Percentiles rank a stretch among this genome's conserved stretches.
phyloP scores from a whole-genome alignment of 148 eudicot genomes.

The Tetragonia tetragonoides region DNA sequence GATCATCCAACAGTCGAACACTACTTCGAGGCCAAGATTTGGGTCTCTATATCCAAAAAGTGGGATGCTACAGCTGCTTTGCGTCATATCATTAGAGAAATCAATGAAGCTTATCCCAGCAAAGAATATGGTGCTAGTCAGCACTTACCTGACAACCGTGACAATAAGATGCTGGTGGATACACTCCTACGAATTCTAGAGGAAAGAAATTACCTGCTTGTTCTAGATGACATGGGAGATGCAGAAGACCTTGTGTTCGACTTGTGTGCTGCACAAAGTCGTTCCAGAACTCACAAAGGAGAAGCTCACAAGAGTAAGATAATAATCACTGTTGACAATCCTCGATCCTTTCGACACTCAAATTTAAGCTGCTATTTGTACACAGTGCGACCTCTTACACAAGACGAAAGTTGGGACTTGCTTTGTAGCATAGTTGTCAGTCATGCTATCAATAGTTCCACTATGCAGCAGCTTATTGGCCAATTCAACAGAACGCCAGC shows the following conservation, averaged over 20 bases:
- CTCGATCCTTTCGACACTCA: slow-evolving; percentile 9
- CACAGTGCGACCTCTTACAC: slow-evolving; percentile 13
- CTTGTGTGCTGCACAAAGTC: slow-evolving; percentile 10
- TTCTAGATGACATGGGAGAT: slow-evolving; percentile 20
- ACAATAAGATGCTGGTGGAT: not conserved
- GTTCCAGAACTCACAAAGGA: slow-evolving; percentile 7
- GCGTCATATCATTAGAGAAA: slow-evolving; percentile 11
- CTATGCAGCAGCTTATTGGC: slow-evolving; percentile 10
- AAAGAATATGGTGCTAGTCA: not conserved
- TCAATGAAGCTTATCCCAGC: slow-evolving; percentile 13
- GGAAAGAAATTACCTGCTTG: slow-evolving; percentile 14
- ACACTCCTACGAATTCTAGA: slow-evolving; percentile 1
- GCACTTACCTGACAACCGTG: not conserved
- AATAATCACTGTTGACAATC: slow-evolving; percentile 18
- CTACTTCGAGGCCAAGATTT: slow-evolving; percentile 10
- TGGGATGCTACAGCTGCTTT: slow-evolving; percentile 16
- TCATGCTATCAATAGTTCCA: slow-evolving; percentile 9
- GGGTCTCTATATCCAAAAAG: slow-evolving; percentile 16
- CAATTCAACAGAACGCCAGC: not conserved
- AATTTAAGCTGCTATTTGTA: slow-evolving; percentile 9
- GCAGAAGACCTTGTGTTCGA: slow-evolving; percentile 22
- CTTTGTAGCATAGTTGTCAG: slow-evolving; percentile 14
- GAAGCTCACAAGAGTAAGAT: slow-evolving; percentile 15
- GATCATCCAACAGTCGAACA: slow-evolving; percentile 6
- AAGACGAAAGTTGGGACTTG: slow-evolving; percentile 23